Base-by-base conservation (phyloP, 1,284 basidiomycete genomes). In the Malassezia restricta region DNA sequence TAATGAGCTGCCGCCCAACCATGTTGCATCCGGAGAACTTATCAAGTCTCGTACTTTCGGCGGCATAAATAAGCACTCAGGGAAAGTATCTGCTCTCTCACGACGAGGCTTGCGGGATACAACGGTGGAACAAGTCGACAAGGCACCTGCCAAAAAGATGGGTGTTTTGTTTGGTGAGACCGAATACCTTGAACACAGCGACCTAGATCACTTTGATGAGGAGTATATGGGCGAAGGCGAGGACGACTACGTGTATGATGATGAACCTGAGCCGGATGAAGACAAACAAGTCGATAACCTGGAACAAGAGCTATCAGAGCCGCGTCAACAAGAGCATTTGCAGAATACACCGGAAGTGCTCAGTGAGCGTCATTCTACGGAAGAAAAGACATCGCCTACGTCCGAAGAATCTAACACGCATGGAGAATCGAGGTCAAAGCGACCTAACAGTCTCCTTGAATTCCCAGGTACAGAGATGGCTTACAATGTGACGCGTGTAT, bases 401-500 rank as follows among this genome's bases (percentile, higher is more conserved):
- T 8, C 20, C 7, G 35, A 37, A 7, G 35, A 39, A 2, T n/a
- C n/a, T 8, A 35, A 32, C 3, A 20, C 37, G 27, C 44, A 28
- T 9, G 45, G 44, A 24, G 50, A 56, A 32, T 35, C 44, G 30
- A 39, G 58, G 24, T 29, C 38, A 2, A 3, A 6, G 37, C 52
- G 71, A 28, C 71, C 71, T 0, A 69, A 67, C 9, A 66, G 64
- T 15, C 43, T 74, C 27, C 51, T 81, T 2, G 70, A 59, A 12
- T 63, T 65, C 14, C 63, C 68, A 0, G 63, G 62, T 14, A 79
- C 79, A 14, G 82, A 86, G 6, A 87, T 87, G 0, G 84, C 91
- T 61, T 80, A 96, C 54, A 94, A 85, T 64, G 91, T 98, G 54
- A 82, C 96, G 47, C 84, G 91, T 15, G 82, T 98, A 40, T 96